Percentiles rank a stretch among this genome's conserved stretches.
Evolutionary conservation across 1,139 yeast genomes (phyloP).

Genomic region (Arxiozyma telluris): DNA sequence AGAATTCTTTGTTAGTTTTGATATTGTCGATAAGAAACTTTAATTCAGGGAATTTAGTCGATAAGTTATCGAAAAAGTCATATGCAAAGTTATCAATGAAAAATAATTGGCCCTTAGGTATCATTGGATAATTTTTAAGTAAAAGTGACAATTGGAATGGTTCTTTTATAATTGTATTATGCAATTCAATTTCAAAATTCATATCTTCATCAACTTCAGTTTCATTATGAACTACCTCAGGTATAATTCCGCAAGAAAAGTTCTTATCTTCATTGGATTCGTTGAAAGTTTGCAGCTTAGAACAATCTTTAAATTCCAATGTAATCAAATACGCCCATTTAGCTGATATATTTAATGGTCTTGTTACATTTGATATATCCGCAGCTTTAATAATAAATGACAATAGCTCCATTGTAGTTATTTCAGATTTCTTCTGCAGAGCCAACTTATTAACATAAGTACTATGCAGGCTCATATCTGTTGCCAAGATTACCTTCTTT

Average conservation of each 20-base stretch:
- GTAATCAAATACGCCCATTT: conserved; percentile 80
- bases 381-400: conserved; percentile 82
- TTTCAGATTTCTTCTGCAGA: conserved; percentile 6
- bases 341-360: conserved; percentile 66
- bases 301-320: conserved; percentile 68
- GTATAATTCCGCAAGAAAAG: not conserved
- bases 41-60: conserved; percentile 48
- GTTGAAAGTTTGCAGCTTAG: conserved; percentile 31
- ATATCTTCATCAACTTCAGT: conserved; percentile 7
- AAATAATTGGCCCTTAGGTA: conserved; percentile 73
- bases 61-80: conserved; percentile 59
- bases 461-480: conserved; percentile 90
- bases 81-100: conserved; percentile 78
- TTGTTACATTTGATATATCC: conserved; percentile 83
- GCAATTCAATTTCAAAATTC: conserved; percentile 7
- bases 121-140: conserved; percentile 37
- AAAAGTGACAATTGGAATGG: conserved; percentile 8
- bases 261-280: conserved; percentile 1
- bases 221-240: not conserved
- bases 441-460: conserved; percentile 44
- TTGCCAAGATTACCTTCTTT: conserved; percentile 55
- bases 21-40: conserved; percentile 39
- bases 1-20: conserved; percentile 33
- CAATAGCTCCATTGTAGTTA: conserved; percentile 34
- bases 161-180: conserved; percentile 3